Percentiles rank a stretch among this genome's conserved stretches.
Conservation (phyloP, 306 rosid genomes). For the Astragalus membranaceus region DNA sequence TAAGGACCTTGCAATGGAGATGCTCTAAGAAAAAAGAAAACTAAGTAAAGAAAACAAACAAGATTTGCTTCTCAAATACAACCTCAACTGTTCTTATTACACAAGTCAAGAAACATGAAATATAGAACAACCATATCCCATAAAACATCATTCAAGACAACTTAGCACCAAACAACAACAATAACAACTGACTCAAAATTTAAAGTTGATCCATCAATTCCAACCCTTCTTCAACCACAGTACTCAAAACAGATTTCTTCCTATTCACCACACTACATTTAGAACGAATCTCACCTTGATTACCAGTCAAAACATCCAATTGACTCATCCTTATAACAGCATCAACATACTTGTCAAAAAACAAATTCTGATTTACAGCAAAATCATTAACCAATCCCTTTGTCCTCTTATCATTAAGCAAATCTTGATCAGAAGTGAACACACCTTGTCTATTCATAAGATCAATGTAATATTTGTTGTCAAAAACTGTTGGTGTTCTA, state of each 20-base stretch:
- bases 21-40: too few relatives aligned
- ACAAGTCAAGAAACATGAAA: not conserved
- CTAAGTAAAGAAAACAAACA: not conserved
- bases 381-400: slow-evolving; percentile 39
- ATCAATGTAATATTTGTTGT: slow-evolving; percentile 52
- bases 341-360: slow-evolving; percentile 43
- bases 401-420: slow-evolving; percentile 24
- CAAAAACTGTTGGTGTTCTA: slow-evolving; percentile 42
- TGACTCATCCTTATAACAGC: slow-evolving; percentile 54
- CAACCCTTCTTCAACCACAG: slow-evolving; percentile 25
- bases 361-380: slow-evolving; percentile 32
- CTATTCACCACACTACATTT: slow-evolving; percentile 41
- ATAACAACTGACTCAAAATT: not conserved
- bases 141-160: not conserved
- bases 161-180: not conserved
- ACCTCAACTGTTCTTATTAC: not conserved
- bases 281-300: slow-evolving; percentile 47
- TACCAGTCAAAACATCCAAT: slow-evolving; percentile 41
- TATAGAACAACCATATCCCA: not conserved
- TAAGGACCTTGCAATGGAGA: too few relatives aligned
- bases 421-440: slow-evolving; percentile 63
- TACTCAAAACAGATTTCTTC: not conserved
- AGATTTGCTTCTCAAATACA: not conserved
- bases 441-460: slow-evolving; percentile 51
- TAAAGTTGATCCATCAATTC: not conserved